Percentiles rank a stretch among this genome's conserved stretches.
These are phyloP conservation scores for Penicillium carneum DNA, from an alignment of 2,329 filamentous ascomycete species.

Conservation along the genomic window DNA sequence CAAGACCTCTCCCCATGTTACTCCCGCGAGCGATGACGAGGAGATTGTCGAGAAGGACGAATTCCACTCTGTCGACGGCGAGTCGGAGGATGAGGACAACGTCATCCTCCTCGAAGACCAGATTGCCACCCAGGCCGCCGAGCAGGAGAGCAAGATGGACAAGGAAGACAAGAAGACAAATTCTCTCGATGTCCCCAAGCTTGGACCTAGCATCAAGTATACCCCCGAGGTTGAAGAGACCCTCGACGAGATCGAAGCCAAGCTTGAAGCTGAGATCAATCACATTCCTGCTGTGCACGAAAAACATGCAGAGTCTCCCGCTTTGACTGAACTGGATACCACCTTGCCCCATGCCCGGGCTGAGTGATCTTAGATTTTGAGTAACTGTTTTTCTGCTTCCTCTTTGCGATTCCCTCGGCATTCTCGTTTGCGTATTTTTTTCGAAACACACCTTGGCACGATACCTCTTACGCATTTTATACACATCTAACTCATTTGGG, in stretches of 20 bases:
- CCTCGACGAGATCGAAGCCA: constrained; percentile 18
- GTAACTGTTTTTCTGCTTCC: not conserved
- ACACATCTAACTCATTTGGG: not conserved
- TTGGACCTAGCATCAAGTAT: constrained; percentile 7
- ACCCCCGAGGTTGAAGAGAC: constrained; percentile 17
- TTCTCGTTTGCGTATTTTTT: not conserved
- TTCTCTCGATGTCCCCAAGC: constrained; percentile 3
- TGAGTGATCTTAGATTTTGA: not conserved
- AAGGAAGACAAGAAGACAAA: not conserved
- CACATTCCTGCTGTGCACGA: constrained; percentile 1
- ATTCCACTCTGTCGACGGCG: constrained; percentile 51
- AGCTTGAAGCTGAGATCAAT: constrained; percentile 4
- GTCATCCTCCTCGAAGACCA: constrained; percentile 8
- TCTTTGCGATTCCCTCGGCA: not conserved
- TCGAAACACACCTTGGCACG: constrained; percentile 5
- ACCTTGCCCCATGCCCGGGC: constrained; percentile 18
- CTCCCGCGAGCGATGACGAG: constrained; percentile 38
- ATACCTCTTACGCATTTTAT: not conserved
- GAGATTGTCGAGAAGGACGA: constrained; percentile 46
- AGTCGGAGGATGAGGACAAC: constrained; percentile 36
- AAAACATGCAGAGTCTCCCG: constrained; percentile 6
- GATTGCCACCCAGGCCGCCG: not conserved
- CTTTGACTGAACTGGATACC: constrained; percentile 5
- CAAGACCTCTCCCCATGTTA: constrained; percentile 29
- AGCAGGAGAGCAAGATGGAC: not conserved